Base-by-base conservation (phyloP, 2,329 filamentous ascomycete genomes). In the Sarocladiaceae sp. region DNA sequence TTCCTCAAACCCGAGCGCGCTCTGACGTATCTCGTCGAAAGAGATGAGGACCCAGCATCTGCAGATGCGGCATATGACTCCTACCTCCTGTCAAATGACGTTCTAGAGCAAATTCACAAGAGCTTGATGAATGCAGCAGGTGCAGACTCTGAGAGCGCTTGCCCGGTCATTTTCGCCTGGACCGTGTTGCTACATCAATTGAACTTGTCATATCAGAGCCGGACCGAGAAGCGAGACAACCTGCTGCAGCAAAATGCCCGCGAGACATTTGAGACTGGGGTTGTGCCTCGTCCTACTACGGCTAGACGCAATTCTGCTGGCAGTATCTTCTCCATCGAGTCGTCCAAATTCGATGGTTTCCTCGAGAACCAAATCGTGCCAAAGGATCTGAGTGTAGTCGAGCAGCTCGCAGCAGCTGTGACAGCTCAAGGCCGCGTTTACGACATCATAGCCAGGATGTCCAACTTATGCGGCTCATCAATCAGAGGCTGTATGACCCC, bases 101-200 rank as follows among this genome's bases (percentile, higher is more conserved):
- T 87, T 18, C 75, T 96, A n/a, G 78, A 82, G 47, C 79, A 84
- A 51, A 79, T 96, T 13, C 90, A 93, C 59, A 79, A 80, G 50
- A 79, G 86, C n/a, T 76, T 96, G 29, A 69, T 86, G 22, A 72
- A 75, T 52, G 81, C 84, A 7, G 78, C 82, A 12, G 75, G 75
- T 25, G 64, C 70, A 18, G 78, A 78, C 15, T 74, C 81, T n/a
- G 72, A 76, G 33, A 81, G 82, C 31, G 87, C 88, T 18, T 83
- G 82, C 52, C 89, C 90, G 1, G 83, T 88, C 17, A 79, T 90
- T 18, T 88, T 95, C 58, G 82, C 88, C 3, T 97, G 92, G 92
- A 83, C 86, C 3, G 74, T 93, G 46, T 80, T 96, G 23, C 74
- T 92, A 10, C 81, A 87, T 60, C 77, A 80, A 23, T 82, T 94